Conservation (phyloP, 257 asterid species). For the Nicotiana noctiflora region DNA sequence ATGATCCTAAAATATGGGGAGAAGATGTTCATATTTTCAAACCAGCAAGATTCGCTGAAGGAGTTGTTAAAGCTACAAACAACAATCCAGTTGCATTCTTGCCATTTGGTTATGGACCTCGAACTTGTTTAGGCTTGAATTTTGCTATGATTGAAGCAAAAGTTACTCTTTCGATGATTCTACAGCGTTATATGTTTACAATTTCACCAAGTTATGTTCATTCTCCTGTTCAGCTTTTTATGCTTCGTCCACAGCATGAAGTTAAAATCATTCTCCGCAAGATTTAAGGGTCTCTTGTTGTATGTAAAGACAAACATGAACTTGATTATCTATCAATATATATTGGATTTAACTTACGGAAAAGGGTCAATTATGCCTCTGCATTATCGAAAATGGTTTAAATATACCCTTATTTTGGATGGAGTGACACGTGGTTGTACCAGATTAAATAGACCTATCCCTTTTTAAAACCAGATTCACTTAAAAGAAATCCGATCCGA, state of each 20-base stretch:
- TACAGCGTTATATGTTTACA: slow-evolving; percentile 38
- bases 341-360: too few species aligned
- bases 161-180: slow-evolving; percentile 52
- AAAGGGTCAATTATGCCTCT: too few species aligned
- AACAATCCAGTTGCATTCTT: slow-evolving; percentile 38
- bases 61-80: slow-evolving; percentile 32
- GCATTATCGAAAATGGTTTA: too few species aligned
- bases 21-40: slow-evolving; percentile 44
- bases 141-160: slow-evolving; percentile 55
- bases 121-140: slow-evolving; percentile 59
- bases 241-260: slow-evolving; percentile 56
- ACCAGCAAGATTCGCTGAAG: slow-evolving; percentile 49
- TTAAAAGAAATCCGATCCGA: too few species aligned
- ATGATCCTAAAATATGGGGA: slow-evolving; percentile 60
- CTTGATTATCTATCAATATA: too few species aligned
- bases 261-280: slow-evolving; percentile 38
- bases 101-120: slow-evolving; percentile 67
- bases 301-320: too few species aligned
- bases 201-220: slow-evolving; percentile 48
- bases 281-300: slow-evolving; percentile 12
- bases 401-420: too few species aligned
- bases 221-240: slow-evolving; percentile 49
- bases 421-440: too few species aligned
- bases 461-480: too few species aligned
- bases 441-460: too few species aligned